These are phyloP conservation scores for Penicillium nordicum DNA, from an alignment of 2,329 filamentous ascomycete genomes.

Conservation along the genomic window DNA sequence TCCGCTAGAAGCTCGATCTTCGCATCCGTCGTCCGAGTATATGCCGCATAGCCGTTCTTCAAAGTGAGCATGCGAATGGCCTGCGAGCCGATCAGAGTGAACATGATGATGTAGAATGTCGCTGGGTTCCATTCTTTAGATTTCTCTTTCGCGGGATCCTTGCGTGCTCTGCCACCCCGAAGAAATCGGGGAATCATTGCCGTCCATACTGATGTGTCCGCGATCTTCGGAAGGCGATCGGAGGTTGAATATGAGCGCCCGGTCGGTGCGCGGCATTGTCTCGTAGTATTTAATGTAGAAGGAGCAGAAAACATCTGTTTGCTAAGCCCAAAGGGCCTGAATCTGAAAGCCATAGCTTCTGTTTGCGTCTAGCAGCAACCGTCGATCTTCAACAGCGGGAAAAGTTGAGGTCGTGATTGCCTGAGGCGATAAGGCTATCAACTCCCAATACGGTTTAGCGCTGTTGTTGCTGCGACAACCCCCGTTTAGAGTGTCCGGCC, in stretches of 20 bases:
- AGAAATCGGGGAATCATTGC: constrained; percentile 62
- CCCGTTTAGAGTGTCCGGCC: constrained; percentile 15
- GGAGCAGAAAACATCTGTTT: constrained; percentile 2
- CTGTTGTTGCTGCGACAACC: constrained; percentile 33
- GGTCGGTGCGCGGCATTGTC: constrained; percentile 4
- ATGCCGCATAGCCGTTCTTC: constrained; percentile 69
- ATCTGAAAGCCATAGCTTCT: constrained; percentile 19
- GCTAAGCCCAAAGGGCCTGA: constrained; percentile 14
- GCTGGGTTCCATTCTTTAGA: constrained; percentile 73
- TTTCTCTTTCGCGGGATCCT: constrained; percentile 38
- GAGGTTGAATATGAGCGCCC: constrained; percentile 21
- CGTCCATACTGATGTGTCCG: constrained; percentile 64
- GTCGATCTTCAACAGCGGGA: constrained; percentile 4
- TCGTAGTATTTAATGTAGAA: constrained; percentile 2
- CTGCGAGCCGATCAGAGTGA: constrained; percentile 87
- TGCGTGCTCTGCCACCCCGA: constrained; percentile 36
- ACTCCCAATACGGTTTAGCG: constrained; percentile 19
- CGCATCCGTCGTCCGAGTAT: constrained; percentile 71
- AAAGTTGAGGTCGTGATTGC: constrained; percentile 7
- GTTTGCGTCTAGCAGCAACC: neutral
- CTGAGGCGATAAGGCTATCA: constrained; percentile 15
- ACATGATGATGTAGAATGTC: constrained; percentile 77
- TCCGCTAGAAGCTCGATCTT: constrained; percentile 74
- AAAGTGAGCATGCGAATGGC: constrained; percentile 87
- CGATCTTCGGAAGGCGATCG: constrained; percentile 42